Percentiles rank a stretch among this genome's conserved stretches.
These are phyloP conservation scores for carrot (Daucus carota) DNA, from an alignment of 129 eudicot species.

Conservation along the genomic window DNA sequence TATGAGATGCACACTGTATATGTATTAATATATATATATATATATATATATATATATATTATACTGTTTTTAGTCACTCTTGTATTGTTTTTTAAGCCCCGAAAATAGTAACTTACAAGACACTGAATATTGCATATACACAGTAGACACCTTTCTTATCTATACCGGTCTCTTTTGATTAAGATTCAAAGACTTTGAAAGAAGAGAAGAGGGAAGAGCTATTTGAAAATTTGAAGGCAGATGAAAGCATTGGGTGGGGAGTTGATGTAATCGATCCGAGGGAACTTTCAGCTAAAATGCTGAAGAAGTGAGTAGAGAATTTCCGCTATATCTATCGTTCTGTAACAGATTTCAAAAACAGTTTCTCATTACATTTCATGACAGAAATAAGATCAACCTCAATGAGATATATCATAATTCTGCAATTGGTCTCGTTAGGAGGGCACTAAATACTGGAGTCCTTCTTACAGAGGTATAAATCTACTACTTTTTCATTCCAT, in stretches of 20 bases:
- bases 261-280: slow-evolving; percentile 95
- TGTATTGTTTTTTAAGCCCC: neutral
- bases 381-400: slow-evolving; percentile 82
- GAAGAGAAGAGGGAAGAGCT: slow-evolving; percentile 93
- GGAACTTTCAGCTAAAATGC: slow-evolving; percentile 94
- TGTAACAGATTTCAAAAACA: slow-evolving; percentile 2
- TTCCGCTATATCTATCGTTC: neutral
- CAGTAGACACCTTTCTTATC: neutral
- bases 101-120: neutral
- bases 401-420: slow-evolving; percentile 93
- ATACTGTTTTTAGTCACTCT: neutral
- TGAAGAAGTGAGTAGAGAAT: slow-evolving; percentile 81
- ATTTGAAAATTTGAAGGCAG: slow-evolving; percentile 71
- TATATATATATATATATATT: too few relatives aligned
- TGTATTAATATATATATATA: neutral
- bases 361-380: slow-evolving; percentile 10
- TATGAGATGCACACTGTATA: neutral
- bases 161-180: slow-evolving; percentile 4
- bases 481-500: neutral
- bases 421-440: slow-evolving; percentile 81
- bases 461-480: slow-evolving; percentile 78
- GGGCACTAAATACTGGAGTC: slow-evolving; percentile 59
- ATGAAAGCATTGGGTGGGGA: slow-evolving; percentile 84
- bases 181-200: slow-evolving; percentile 93
- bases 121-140: neutral